Base-by-base conservation (phyloP, 441 rosid genomes). In the Manihot esculenta region DNA sequence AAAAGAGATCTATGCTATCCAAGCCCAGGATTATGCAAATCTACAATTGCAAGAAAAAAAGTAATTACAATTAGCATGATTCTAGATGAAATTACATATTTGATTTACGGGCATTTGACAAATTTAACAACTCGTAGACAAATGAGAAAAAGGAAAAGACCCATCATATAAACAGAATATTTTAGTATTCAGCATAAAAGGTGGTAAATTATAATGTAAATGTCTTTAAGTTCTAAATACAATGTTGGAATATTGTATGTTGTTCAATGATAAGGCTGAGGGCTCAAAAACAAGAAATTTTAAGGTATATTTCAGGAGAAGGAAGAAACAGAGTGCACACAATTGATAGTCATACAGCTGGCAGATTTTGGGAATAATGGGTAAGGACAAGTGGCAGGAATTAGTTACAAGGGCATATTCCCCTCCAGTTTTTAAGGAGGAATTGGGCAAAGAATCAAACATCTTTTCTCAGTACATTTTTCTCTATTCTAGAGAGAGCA, bases 1-100 rank as follows among this genome's bases (percentile, higher is more conserved):
- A 73, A 72, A 80, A 80, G 26, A 80, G 78, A 71, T 80, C 83
- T 6, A 80, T 76, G 64, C 78, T 80, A 35, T 68, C 38, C 77
- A 80, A 57, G 58, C 78, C 83, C 56, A 74, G 45, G 61, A 71
- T 48, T 80, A 76, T 76, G 76, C 83, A 80, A 48, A 80, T 68
- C 83, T 80, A 64, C 50, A 76, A 62, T 56, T 41, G 20, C 50
- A 67, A 51, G 7, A 71, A 38, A 23, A 20, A 23, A 51, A 24
- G 64, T 47, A 45, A 27, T 38, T 21, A 10, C 41, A 1, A 48
- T 13, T 33, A 15, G 26, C 9, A 21, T 47, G 66, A 57, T 27
- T n/a, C 59, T 20, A 51, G 24, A 58, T 57, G 24, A 23, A 26
- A n/a, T 41, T 10, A 41, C 14, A 17, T 3, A 26, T 48, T 23